Percentiles rank a stretch among this genome's conserved stretches.
Conservation (phyloP, 73 alveolate genomes). For the Durusdinium trenchii region DNA sequence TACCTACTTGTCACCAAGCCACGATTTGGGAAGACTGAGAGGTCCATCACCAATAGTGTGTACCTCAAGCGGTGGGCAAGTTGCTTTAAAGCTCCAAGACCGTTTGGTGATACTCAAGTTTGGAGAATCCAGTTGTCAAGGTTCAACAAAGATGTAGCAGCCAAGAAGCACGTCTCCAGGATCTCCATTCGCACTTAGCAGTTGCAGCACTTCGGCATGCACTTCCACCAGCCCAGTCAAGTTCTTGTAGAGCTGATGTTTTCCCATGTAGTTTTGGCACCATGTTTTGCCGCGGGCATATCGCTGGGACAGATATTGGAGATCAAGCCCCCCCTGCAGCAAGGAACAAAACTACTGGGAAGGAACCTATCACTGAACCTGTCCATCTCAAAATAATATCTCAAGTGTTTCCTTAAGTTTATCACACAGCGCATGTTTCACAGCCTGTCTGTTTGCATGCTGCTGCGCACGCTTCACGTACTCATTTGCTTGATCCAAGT, state of each 20-base stretch:
- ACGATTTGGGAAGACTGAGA: background rate
- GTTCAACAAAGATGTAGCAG: background rate
- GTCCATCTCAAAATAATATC: background rate
- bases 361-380: background rate
- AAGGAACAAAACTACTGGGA: background rate
- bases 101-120: background rate
- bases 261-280: background rate
- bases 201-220: background rate
- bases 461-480: background rate
- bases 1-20: background rate
- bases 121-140: background rate
- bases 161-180: background rate
- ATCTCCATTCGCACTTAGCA: background rate
- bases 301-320: slow-evolving; percentile 8
- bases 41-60: background rate
- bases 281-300: background rate
- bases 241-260: background rate
- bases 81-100: background rate
- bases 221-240: background rate
- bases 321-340: background rate
- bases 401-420: background rate
- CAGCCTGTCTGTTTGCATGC: slow-evolving; percentile 50
- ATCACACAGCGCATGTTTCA: background rate
- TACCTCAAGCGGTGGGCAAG: background rate
- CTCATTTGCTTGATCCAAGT: background rate